Conservation (phyloP, 1,284 basidiomycete species). For the Irpex sp. region DNA sequence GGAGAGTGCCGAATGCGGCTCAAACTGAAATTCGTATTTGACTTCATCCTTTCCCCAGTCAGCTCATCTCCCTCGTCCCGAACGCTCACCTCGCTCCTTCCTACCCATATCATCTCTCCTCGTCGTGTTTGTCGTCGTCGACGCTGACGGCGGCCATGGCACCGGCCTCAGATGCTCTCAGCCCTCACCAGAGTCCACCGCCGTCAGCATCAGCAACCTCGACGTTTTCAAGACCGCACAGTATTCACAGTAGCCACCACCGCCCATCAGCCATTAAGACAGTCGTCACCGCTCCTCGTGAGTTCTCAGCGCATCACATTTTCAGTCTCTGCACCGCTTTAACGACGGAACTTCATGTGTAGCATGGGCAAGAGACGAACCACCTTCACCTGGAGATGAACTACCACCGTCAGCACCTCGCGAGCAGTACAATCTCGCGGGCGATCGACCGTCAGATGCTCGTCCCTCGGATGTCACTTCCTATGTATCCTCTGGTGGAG, state of each 20-base stretch:
- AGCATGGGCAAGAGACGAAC: slow-evolving; percentile 83
- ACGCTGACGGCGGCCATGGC: slow-evolving; percentile 9
- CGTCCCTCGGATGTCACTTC: slow-evolving; percentile 50
- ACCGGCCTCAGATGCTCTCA: slow-evolving; percentile 13
- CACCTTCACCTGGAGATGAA: slow-evolving; percentile 63
- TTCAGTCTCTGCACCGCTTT: slow-evolving; percentile 11
- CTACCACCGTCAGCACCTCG: slow-evolving; percentile 22
- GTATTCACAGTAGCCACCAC: slow-evolving; percentile 33
- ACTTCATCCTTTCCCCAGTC: background rate
- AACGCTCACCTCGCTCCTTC: slow-evolving; percentile 1
- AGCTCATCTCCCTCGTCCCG: background rate
- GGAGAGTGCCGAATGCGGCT: background rate
- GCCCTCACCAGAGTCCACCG: slow-evolving; percentile 15
- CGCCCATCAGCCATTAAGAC: slow-evolving; percentile 39
- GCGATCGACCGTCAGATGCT: slow-evolving; percentile 30
- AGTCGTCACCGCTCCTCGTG: slow-evolving; percentile 71
- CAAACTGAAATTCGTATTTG: background rate
- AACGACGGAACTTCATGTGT: background rate
- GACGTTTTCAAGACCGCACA: slow-evolving; percentile 33
- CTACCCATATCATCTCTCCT: background rate
- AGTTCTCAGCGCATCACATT: slow-evolving; percentile 20
- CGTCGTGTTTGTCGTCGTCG: slow-evolving; percentile 6
- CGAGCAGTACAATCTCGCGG: slow-evolving; percentile 5
- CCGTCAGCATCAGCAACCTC: slow-evolving; percentile 32
- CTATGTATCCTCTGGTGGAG: slow-evolving; percentile 43